Evolutionary conservation across 1,284 basidiomycete genomes (phyloP), one percentile per base, ranked within the genome.

Genomic region (Phlebopus sp.): DNA sequence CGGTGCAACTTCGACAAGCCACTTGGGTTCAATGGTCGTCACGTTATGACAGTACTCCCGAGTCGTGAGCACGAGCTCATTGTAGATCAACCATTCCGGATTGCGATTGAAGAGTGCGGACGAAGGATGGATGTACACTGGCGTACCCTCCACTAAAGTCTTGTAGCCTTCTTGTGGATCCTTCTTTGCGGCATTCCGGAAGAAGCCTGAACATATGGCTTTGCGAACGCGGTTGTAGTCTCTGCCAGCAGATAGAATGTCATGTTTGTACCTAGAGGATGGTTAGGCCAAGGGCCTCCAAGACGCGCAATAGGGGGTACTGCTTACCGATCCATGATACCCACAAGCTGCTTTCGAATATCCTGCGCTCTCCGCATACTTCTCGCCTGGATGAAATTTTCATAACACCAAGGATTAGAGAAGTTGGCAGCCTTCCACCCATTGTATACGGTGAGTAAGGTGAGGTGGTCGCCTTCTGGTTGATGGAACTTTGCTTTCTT

Each of bases 401-500:
- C 92, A 59, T 92, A 94, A 66, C 92, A 95, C 95, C 93, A 97
- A 1, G 95, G 93, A 68, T 93, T 94, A 42, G 89, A 92, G 66
- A 96, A 99, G 65, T 92, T 97, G 57, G 86, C 92, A 7, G 78
- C 85, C 62, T 96, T 97, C 97, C 97, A 99, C 7, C 92, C 96
- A 57, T 99, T 99, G 73, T 98, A 99, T 2, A 99, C 97, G 4
- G 94, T 91, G 52, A 99, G 72, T 25, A 99, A 71, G 5, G 96
- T 99, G 39, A 99, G 73, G 63, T 99, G 90, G 62, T 99, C 96
- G 7, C 96, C 97, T 71, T 99, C 97, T 0, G 96, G 92, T 66
- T 98, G 91, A 68, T 96, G 93, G 72, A 96, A 96, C 68, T 98
- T 97, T 27, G 96, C 96, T 69, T 98, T 98, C 75, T 98, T 98